Percentiles rank a stretch among this genome's conserved stretches.
Evolutionary conservation across 345 rosid genomes (phyloP).

Genomic region (Boechera stricta): DNA sequence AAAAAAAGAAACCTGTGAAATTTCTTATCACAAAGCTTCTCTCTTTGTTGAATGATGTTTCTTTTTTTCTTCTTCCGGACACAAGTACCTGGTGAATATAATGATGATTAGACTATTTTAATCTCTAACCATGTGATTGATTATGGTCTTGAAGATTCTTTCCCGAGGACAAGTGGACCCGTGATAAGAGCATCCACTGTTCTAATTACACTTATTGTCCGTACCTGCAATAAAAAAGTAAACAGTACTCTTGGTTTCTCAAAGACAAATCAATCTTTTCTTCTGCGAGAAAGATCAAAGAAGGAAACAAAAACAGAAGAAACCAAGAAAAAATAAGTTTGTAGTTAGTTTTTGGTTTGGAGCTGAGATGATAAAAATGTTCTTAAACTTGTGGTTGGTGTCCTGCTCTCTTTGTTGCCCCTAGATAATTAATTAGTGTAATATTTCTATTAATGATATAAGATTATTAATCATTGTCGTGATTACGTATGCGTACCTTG

Average conservation of each 20-base stretch:
- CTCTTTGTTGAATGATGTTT: conserved; percentile 12
- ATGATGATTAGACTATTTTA: conserved; percentile 25
- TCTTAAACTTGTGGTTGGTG: conserved; percentile 30
- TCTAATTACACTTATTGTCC: conserved; percentile 34
- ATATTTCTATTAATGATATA: background rate
- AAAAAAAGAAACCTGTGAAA: background rate
- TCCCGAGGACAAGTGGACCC: conserved; percentile 40
- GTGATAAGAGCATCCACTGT: conserved; percentile 44
- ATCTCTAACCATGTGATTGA: conserved; percentile 26
- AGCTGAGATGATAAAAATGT: conserved; percentile 20
- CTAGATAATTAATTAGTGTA: background rate
- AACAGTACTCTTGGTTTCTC: conserved; percentile 19
- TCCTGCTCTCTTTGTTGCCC: conserved; percentile 18
- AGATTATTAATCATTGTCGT: conserved; percentile 19
- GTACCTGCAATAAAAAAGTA: background rate
- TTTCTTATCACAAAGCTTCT: conserved; percentile 27
- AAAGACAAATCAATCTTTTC: conserved; percentile 32
- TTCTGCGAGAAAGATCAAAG: conserved; percentile 22
- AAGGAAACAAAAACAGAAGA: background rate
- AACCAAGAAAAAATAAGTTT: conserved; percentile 3
- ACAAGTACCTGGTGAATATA: conserved; percentile 19
- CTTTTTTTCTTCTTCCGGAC: conserved; percentile 14
- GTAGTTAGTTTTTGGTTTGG: conserved; percentile 10
- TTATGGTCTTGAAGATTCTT: conserved; percentile 29
- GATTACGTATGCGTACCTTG: conserved; percentile 38